Base-by-base conservation (phyloP, 352 stramenopile genomes). In the Pythium brachiatum region DNA sequence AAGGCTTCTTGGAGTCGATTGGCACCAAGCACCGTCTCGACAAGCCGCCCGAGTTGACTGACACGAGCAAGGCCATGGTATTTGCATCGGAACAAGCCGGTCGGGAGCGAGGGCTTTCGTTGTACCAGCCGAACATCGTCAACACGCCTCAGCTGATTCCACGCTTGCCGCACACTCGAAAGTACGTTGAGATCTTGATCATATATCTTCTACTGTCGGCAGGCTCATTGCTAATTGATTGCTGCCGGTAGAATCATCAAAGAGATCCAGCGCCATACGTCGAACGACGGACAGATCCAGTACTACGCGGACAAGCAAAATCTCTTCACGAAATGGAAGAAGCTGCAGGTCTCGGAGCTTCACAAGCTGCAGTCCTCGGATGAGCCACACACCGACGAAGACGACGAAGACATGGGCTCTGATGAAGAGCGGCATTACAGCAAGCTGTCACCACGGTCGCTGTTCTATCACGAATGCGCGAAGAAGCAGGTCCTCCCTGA, bases 251-350 rank as follows among this genome's bases (percentile, higher is more conserved):
- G 80, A 27, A 74, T 80, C 29, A 80, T 88, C 25, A 86, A 79
- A 34, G 71, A 86, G 26, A 88, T 87, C 38, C 76, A 88, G 54
- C 66, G 72, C 31, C 75, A 88, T 51, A 78, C 73, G 11, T 83
- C 78, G 0, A 73, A 70, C 16, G 54, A 80, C 15, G 80, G 79
- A 0, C 80, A 92, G 55, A 89, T 88, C 39, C 68, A 81, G 54
- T 88, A 77, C 55, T 89, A 88, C 43, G 62, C 75, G 6, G 74
- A 92, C 69, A 92, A 90, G 50, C 71, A 78, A 26, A 79, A 88
- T 32, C 70, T 92, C n/a, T 88, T 92, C 13, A 64, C 65, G 1
- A 92, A 92, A 54, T 92, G 83, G 83, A 83, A 84, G 36, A 89
- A 86, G 44, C 68, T 92, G 1, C 75, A 88, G 62, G 60, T 66